Evolutionary conservation across 2,329 filamentous ascomycete species (phyloP).

Genomic region (Xylaria sp.): DNA sequence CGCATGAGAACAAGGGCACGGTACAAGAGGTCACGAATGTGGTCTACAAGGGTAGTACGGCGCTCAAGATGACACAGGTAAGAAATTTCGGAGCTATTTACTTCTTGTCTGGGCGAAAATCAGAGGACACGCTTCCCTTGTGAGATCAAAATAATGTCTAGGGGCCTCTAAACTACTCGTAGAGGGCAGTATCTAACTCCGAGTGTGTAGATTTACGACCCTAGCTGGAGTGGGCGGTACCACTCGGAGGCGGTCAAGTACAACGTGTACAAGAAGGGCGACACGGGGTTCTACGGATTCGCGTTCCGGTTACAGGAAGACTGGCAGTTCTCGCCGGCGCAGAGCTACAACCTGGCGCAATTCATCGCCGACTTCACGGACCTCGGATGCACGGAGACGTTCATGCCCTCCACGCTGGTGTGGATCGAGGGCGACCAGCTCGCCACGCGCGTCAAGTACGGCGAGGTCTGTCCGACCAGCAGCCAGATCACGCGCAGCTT

Average conservation of each 20-base stretch:
- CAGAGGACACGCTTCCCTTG: too few relatives aligned
- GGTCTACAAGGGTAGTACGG: slow-evolving; percentile 50
- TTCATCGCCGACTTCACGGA: slow-evolving; percentile 61
- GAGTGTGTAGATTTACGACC: slow-evolving; percentile 48
- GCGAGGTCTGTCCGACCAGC: slow-evolving; percentile 49
- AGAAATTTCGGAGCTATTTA: too few relatives aligned
- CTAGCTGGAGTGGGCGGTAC: slow-evolving; percentile 56
- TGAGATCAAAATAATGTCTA: too few relatives aligned
- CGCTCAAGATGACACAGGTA: slow-evolving; percentile 57
- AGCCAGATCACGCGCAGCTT: slow-evolving; percentile 48
- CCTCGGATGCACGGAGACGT: slow-evolving; percentile 56
- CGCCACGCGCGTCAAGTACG: slow-evolving; percentile 54
- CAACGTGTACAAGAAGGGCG: slow-evolving; percentile 57
- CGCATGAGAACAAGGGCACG: slow-evolving; percentile 55
- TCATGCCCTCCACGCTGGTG: slow-evolving; percentile 61
- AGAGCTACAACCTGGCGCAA: slow-evolving; percentile 60
- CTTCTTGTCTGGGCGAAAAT: too few relatives aligned
- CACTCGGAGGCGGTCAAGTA: slow-evolving; percentile 59
- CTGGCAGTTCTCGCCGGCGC: slow-evolving; percentile 57
- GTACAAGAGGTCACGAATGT: slow-evolving; percentile 55
- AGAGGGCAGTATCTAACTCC: too few relatives aligned
- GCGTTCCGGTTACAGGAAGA: slow-evolving; percentile 57
- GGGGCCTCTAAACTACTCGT: too few relatives aligned
- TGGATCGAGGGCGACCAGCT: slow-evolving; percentile 58
- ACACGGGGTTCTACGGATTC: slow-evolving; percentile 61